These are phyloP conservation scores for Backusella psychrophila DNA, from an alignment of 192 early-diverging fungal genomes.

Conservation along the genomic window DNA sequence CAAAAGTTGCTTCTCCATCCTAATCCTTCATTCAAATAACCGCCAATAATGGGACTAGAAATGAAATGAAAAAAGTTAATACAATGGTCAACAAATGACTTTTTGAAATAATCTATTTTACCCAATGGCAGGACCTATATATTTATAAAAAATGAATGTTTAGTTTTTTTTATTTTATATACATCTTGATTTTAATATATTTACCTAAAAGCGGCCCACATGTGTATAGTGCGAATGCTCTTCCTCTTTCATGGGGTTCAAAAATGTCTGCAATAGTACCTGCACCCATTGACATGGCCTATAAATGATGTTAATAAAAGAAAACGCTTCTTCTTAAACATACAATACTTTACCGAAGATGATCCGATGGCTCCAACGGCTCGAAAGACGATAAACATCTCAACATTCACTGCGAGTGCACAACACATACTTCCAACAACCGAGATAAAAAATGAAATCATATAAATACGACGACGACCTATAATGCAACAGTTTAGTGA, in stretches of 20 bases:
- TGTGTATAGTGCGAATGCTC: constrained; percentile 31
- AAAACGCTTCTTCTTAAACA: background rate
- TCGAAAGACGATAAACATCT: constrained; percentile 29
- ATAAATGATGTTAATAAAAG: background rate
- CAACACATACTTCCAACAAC: constrained; percentile 25
- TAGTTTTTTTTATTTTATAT: too few species aligned
- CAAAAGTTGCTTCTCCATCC: constrained; percentile 39
- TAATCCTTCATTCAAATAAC: constrained; percentile 32
- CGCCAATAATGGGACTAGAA: constrained; percentile 33
- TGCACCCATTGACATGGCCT: constrained; percentile 36
- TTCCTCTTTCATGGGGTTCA: constrained; percentile 27
- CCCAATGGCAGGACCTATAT: constrained; percentile 33
- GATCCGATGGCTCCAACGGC: constrained; percentile 27
- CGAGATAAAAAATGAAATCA: constrained; percentile 27
- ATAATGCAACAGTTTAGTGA: background rate
- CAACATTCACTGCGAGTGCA: constrained; percentile 26
- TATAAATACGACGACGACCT: constrained; percentile 34
- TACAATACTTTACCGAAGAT: constrained; percentile 13
- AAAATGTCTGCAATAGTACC: constrained; percentile 39
- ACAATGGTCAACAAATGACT: background rate
- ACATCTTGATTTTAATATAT: too few species aligned
- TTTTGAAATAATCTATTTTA: background rate
- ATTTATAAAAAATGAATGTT: too few species aligned
- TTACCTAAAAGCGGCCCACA: too few species aligned
- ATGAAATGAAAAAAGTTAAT: background rate